These are phyloP conservation scores for Pilatotrama ljubarskyi DNA, from an alignment of 768 basidiomycete species.

Conservation along the genomic window DNA sequence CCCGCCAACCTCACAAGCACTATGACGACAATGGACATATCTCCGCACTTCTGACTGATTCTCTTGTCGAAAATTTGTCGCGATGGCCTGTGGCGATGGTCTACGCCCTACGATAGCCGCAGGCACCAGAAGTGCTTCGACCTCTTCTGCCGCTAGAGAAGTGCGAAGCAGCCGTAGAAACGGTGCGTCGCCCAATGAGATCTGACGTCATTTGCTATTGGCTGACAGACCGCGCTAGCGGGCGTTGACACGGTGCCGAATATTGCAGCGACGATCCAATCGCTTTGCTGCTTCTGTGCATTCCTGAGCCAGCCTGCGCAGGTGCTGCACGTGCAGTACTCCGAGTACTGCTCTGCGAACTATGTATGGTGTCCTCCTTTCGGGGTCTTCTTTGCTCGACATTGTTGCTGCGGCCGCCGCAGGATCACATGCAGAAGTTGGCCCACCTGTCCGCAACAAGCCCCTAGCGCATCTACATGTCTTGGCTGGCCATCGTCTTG, in stretches of 20 bases:
- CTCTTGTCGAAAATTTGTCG: neutral
- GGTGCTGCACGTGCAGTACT: constrained; percentile 1
- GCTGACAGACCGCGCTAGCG: constrained; percentile 6
- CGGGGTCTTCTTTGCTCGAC: neutral
- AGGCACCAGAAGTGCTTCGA: neutral
- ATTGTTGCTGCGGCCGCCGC: constrained; percentile 6
- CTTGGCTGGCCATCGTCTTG: neutral
- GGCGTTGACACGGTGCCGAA: constrained; percentile 15
- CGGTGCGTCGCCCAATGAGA: neutral
- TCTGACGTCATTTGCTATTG: constrained; percentile 18
- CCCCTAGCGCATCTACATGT: neutral
- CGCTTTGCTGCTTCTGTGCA: constrained; percentile 9
- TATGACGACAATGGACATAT: neutral
- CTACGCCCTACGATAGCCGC: neutral
- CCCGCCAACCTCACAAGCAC: too few species aligned
- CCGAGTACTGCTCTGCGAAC: neutral
- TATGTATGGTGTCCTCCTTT: neutral
- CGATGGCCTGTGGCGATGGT: neutral
- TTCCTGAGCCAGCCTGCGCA: neutral
- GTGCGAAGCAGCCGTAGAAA: neutral
- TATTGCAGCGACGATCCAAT: constrained; percentile 16
- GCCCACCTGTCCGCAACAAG: neutral
- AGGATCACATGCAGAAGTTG: neutral
- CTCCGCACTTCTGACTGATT: neutral
- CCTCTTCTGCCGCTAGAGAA: constrained; percentile 3